Evolutionary conservation across 2,329 filamentous ascomycete species (phyloP).

Genomic region (Colletotrichum chrysophilum): DNA sequence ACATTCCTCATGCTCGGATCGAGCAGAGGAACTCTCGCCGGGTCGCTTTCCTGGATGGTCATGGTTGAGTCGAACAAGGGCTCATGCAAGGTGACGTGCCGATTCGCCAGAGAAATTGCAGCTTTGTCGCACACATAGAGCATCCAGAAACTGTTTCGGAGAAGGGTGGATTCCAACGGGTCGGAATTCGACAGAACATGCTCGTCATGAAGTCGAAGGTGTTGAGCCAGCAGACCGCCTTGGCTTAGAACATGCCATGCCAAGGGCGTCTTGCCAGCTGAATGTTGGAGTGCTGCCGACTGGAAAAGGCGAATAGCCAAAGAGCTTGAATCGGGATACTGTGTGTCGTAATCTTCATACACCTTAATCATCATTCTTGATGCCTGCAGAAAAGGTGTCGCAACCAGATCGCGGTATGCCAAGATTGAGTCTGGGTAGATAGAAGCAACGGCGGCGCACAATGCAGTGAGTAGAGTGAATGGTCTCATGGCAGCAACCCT

Average conservation of each 20-base stretch:
- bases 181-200: slow-evolving; percentile 36
- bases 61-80: slow-evolving; percentile 46
- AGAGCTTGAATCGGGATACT: slow-evolving; percentile 45
- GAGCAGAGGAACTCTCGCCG: neutral
- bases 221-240: slow-evolving; percentile 44
- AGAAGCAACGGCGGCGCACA: slow-evolving; percentile 36
- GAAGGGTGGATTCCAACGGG: slow-evolving; percentile 42
- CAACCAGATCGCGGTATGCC: slow-evolving; percentile 40
- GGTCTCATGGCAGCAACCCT: neutral
- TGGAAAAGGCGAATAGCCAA: slow-evolving; percentile 49
- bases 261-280: slow-evolving; percentile 14
- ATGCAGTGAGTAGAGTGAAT: slow-evolving; percentile 45
- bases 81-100: slow-evolving; percentile 50
- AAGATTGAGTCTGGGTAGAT: slow-evolving; percentile 46
- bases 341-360: slow-evolving; percentile 46
- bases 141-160: slow-evolving; percentile 43
- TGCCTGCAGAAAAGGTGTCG: slow-evolving; percentile 42
- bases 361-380: slow-evolving; percentile 41
- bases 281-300: slow-evolving; percentile 48
- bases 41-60: slow-evolving; percentile 22
- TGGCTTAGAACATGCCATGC: slow-evolving; percentile 46
- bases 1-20: slow-evolving; percentile 19
- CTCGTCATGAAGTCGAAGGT: slow-evolving; percentile 47
- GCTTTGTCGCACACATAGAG: slow-evolving; percentile 45
- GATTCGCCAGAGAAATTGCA: slow-evolving; percentile 41